These are phyloP conservation scores for Sclerotinia subarctica DNA, from an alignment of 2,329 filamentous ascomycete genomes.

Conservation along the genomic window DNA sequence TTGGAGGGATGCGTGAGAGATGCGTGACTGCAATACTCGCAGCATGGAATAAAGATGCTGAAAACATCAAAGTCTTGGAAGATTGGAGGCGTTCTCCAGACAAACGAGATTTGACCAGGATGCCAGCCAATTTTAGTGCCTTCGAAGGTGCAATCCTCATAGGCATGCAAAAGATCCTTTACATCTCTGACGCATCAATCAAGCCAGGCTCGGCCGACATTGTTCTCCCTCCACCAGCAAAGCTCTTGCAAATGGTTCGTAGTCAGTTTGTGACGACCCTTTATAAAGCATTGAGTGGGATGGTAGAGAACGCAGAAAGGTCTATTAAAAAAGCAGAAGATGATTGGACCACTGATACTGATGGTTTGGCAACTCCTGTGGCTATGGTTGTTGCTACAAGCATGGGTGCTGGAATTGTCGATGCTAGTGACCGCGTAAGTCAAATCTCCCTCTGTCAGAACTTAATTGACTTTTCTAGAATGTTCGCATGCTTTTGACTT, in stretches of 20 bases:
- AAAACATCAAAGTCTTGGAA: slow-evolving; percentile 87
- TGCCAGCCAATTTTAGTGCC: slow-evolving; percentile 80
- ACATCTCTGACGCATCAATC: slow-evolving; percentile 70
- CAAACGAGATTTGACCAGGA: slow-evolving; percentile 80
- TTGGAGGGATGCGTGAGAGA: slow-evolving; percentile 77
- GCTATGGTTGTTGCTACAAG: slow-evolving; percentile 39
- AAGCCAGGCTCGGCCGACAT: slow-evolving; percentile 74
- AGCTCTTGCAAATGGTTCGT: slow-evolving; percentile 85
- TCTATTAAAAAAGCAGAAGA: slow-evolving; percentile 56
- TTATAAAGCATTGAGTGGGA: slow-evolving; percentile 89
- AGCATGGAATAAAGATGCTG: slow-evolving; percentile 90
- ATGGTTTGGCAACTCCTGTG: slow-evolving; percentile 37
- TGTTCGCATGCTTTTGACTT: slow-evolving; percentile 86
- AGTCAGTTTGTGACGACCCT: slow-evolving; percentile 90
- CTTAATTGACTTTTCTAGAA: slow-evolving; percentile 55
- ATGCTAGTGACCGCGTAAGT: slow-evolving; percentile 52
- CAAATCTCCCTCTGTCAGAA: background rate
- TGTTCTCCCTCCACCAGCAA: slow-evolving; percentile 78
- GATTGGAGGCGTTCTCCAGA: slow-evolving; percentile 87
- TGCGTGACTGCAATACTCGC: slow-evolving; percentile 82
- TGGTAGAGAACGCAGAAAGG: slow-evolving; percentile 94
- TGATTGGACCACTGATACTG: slow-evolving; percentile 38
- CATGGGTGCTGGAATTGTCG: slow-evolving; percentile 48
- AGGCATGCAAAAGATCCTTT: slow-evolving; percentile 93
- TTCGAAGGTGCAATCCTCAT: slow-evolving; percentile 80